phyloP scores from a whole-genome alignment of 371 early-diverging fungal genomes.

The Circinella umbellata region DNA sequence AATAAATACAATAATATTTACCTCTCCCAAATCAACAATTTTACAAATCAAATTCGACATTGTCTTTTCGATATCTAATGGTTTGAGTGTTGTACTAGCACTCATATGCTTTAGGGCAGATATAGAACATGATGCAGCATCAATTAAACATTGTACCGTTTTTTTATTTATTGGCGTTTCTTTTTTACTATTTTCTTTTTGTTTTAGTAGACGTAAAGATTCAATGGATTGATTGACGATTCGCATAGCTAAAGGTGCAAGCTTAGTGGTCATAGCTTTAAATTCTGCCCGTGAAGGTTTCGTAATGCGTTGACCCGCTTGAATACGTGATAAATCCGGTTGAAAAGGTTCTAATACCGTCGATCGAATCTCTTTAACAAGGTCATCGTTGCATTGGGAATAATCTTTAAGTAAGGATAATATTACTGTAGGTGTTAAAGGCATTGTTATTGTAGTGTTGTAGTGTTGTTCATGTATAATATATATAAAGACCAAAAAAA shows the following conservation, averaged over 20 bases:
- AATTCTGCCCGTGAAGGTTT: constrained; percentile 33
- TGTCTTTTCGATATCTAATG: constrained; percentile 48
- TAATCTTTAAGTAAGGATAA: constrained; percentile 20
- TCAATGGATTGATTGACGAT: constrained; percentile 49
- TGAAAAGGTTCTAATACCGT: constrained; percentile 45
- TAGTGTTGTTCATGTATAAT: neutral
- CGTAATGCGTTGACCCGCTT: constrained; percentile 20
- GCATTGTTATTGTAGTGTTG: neutral
- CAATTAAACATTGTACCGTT: constrained; percentile 41
- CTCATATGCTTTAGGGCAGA: constrained; percentile 44
- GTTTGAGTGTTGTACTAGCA: constrained; percentile 32
- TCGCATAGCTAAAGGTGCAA: constrained; percentile 42
- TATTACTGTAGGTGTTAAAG: neutral
- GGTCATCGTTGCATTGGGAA: constrained; percentile 33
- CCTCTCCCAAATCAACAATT: constrained; percentile 51
- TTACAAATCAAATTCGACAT: constrained; percentile 49
- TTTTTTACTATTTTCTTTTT: neutral
- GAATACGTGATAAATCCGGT: constrained; percentile 24
- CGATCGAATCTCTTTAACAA: constrained; percentile 24
- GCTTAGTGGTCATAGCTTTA: constrained; percentile 27
- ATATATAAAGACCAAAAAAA: neutral
- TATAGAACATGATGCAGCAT: constrained; percentile 41
- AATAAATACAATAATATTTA: neutral
- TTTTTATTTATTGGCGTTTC: constrained; percentile 9
- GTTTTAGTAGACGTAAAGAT: constrained; percentile 26